Percentiles rank a stretch among this genome's conserved stretches.
phyloP scores from a whole-genome alignment of 2,329 filamentous ascomycete species.

The Parasarocladium wereldwijsianum region DNA sequence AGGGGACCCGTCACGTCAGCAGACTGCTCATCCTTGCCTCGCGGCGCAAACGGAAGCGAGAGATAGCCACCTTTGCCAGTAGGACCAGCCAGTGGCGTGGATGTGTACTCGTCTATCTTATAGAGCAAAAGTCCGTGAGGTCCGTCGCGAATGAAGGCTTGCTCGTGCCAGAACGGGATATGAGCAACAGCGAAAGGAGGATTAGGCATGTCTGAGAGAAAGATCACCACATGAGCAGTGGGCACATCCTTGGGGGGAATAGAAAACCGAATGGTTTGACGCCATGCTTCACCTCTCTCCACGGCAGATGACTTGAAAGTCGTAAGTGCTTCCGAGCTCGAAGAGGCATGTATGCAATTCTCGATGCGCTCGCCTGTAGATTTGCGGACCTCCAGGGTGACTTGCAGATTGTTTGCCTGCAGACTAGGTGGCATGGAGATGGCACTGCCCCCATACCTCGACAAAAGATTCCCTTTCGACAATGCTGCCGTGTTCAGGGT shows the following conservation, averaged over 20 bases:
- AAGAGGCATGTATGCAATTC: constrained; percentile 74
- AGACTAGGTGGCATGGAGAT: constrained; percentile 49
- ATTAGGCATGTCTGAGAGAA: constrained; percentile 71
- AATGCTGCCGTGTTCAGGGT: constrained; percentile 71
- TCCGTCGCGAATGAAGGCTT: constrained; percentile 81
- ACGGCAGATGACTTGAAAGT: constrained; percentile 79
- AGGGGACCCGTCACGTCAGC: constrained; percentile 69
- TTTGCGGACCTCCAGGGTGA: constrained; percentile 78
- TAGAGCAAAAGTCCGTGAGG: constrained; percentile 71
- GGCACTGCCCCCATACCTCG: constrained; percentile 56
- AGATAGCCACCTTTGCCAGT: constrained; percentile 76
- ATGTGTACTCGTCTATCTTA: constrained; percentile 82
- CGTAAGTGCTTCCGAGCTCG: constrained; percentile 63
- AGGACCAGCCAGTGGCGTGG: constrained; percentile 43
- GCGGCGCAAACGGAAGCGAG: constrained; percentile 63
- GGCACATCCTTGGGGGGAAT: constrained; percentile 69
- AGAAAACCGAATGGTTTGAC: constrained; percentile 70
- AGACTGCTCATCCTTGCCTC: constrained; percentile 48
- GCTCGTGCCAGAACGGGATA: constrained; percentile 85
- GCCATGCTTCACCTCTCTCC: constrained; percentile 71
- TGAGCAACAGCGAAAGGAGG: constrained; percentile 85
- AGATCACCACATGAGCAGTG: constrained; percentile 76
- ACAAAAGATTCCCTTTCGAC: constrained; percentile 57
- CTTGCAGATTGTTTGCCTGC: constrained; percentile 62
- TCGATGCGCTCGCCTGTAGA: constrained; percentile 69